Conservation (phyloP, 2,329 filamentous ascomycete species). For the Trichoderma sp. region DNA sequence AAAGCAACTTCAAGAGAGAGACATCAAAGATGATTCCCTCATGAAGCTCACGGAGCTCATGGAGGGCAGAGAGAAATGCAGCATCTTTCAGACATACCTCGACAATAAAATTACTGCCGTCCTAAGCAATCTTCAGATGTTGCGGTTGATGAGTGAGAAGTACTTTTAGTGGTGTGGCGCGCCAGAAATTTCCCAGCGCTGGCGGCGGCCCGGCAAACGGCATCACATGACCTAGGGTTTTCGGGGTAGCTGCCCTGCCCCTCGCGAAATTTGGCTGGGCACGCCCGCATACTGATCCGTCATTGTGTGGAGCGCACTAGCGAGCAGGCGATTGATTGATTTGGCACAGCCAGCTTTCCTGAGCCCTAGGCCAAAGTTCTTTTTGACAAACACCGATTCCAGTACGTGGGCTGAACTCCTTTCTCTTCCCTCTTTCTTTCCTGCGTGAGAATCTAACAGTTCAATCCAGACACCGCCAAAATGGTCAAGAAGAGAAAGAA, state of each 20-base stretch:
- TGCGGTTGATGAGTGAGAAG: constrained; percentile 42
- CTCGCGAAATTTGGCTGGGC: constrained; percentile 25
- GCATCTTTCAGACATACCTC: constrained; percentile 64
- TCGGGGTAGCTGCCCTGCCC: constrained; percentile 32
- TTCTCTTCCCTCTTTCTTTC: constrained; percentile 30
- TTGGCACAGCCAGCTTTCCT: constrained; percentile 25
- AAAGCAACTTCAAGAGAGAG: constrained; percentile 41
- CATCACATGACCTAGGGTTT: constrained; percentile 39
- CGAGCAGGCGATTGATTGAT: constrained; percentile 16
- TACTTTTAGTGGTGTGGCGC: constrained; percentile 39
- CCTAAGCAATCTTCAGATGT: constrained; percentile 66
- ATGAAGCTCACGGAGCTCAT: constrained; percentile 28
- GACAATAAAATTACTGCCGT: constrained; percentile 64
- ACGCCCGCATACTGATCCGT: neutral
- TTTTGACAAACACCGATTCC: constrained; percentile 30
- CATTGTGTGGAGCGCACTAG: constrained; percentile 22
- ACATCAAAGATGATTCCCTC: constrained; percentile 39
- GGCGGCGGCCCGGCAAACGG: constrained; percentile 4
- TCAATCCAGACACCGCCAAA: constrained; percentile 58
- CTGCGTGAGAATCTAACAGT: constrained; percentile 41
- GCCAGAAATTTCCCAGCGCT: constrained; percentile 36
- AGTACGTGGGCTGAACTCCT: constrained; percentile 37
- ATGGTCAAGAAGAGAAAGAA: constrained; percentile 76
- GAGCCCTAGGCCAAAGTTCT: constrained; percentile 30
- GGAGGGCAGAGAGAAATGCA: constrained; percentile 40